Evolutionary conservation across 2,329 filamentous ascomycete genomes (phyloP), one percentile per base, ranked within the genome.

Genomic region (Helicocarpus griseus): DNA sequence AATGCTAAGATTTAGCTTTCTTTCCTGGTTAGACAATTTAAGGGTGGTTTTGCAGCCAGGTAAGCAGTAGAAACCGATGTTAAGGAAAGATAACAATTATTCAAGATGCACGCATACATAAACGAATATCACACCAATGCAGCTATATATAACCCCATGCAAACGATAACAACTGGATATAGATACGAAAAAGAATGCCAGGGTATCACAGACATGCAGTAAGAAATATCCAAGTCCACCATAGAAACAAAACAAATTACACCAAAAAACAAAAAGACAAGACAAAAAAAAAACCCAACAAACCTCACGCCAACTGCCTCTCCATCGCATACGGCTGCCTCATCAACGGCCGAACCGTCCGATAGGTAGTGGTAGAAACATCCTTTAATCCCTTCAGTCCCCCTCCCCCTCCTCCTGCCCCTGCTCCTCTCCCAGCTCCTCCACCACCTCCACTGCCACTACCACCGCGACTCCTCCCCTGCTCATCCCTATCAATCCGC

Each of bases 261-360:
- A 13, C 33, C 3, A 41, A 22, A 22, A 5, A 40, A 21, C 7
- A 40, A n/a, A 21, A n/a, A 21, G 6, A 33, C 29, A 33, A 33
- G 29, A 14, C 31, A 1, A 7, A 41, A 7, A 21, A 7, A 41
- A 7, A 8, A 35, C 29, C 5, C 24, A 4, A 5, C 22, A 44
- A 35, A 5, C 6, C 53, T 64, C 59, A 70, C 13, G 67, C 69
- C 49, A 70, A 60, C 48, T 67, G 68, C 47, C 66, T 63, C 54
- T 70, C 68, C 46, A 70, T 53, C 55, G 65, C 66, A n/a, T 67
- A 54, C 5, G 67, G 58, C 22, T 60, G 63, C 5, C 61, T 60
- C 46, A 68, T 57, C n/a, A 66, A 56, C 3, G 61, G 58, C 6
- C 54, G 58, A 51, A 63, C 58, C 19, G 52, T 51, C 13, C 57